Conservation (phyloP, 306 rosid species). For the Cucumis hystrix region DNA sequence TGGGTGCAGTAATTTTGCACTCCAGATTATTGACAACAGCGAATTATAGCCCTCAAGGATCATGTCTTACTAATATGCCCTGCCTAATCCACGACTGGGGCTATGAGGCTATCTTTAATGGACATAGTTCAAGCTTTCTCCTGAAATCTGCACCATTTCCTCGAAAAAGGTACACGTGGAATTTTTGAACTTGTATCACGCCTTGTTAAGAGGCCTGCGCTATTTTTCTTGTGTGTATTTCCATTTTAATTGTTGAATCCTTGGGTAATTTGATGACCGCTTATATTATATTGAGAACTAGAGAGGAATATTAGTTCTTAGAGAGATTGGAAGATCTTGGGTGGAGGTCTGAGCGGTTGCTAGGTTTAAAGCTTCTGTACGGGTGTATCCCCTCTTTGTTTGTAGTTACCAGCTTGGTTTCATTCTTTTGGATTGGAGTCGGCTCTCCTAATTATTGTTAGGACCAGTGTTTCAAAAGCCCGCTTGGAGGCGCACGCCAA, state of each 20-base stretch:
- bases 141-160: slow-evolving; percentile 25
- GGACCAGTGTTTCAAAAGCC: no score
- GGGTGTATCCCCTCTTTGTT: neutral
- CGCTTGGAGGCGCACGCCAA: no score
- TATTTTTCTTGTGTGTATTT: neutral
- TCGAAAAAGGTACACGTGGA: slow-evolving; percentile 27
- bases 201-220: neutral
- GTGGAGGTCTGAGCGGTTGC: neutral
- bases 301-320: neutral
- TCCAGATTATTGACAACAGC: slow-evolving; percentile 27
- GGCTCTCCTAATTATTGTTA: neutral
- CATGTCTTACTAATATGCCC: slow-evolving; percentile 19
- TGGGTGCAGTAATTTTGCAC: slow-evolving; percentile 22
- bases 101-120: slow-evolving; percentile 20
- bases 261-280: neutral
- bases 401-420: neutral
- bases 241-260: neutral
- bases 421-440: neutral
- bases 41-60: slow-evolving; percentile 21
- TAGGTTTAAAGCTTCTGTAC: neutral
- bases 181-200: neutral
- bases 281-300: neutral
- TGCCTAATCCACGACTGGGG: slow-evolving; percentile 27
- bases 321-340: neutral
- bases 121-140: slow-evolving; percentile 18